phyloP scores from a whole-genome alignment of 345 rosid genomes.

The Hypericum perforatum region DNA sequence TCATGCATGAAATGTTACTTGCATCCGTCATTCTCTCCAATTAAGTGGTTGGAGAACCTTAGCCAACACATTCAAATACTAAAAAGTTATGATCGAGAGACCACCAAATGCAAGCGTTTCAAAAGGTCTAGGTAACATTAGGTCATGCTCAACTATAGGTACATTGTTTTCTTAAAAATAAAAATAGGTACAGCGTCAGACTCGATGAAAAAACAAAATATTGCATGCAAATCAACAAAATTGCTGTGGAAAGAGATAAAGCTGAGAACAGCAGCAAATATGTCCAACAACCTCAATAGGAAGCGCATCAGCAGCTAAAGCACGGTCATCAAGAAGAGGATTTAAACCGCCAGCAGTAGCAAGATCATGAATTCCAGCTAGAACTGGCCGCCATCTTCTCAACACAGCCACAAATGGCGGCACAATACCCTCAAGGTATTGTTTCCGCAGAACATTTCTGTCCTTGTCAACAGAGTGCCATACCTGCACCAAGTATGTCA shows the following conservation, averaged over 20 bases:
- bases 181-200: no score
- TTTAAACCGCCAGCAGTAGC: conserved; percentile 91
- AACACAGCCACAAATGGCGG: conserved; percentile 97
- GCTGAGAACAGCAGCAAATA: conserved; percentile 10
- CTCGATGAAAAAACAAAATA: no score
- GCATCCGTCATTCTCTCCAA: no score
- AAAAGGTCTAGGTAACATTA: no score
- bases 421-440: conserved; percentile 82
- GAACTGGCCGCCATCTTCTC: conserved; percentile 96
- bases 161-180: no score
- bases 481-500: conserved; percentile 41
- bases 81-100: no score
- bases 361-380: conserved; percentile 97
- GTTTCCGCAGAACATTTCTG: conserved; percentile 76
- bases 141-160: no score
- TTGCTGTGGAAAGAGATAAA: neutral
- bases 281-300: conserved; percentile 67
- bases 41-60: no score
- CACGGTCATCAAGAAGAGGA: conserved; percentile 95
- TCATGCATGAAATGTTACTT: no score
- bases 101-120: no score
- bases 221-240: neutral
- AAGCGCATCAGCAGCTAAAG: conserved; percentile 87
- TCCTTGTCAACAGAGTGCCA: conserved; percentile 96
- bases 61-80: no score